A percentile compares a stretch with the other conserved stretches of the same genome.
Evolutionary conservation across 345 rosid species (phyloP).

Genomic region (Noccaea caerulescens): DNA sequence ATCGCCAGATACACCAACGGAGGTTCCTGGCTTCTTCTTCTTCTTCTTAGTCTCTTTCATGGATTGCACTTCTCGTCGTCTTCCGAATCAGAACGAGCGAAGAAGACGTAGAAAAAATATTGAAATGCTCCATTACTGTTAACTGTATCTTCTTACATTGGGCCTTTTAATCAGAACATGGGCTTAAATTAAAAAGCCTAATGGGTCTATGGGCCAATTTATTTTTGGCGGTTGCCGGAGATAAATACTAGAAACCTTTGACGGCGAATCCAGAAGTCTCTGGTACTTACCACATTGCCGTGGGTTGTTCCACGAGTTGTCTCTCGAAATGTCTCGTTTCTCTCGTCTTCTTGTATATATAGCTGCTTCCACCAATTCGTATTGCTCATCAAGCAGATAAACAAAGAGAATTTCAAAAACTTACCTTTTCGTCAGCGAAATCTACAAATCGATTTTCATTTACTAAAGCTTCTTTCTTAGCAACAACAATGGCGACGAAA

Average conservation of each 20-base stretch:
- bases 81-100: neutral
- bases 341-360: constrained; percentile 19
- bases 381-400: constrained; percentile 7
- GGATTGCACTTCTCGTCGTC: neutral
- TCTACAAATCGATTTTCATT: neutral
- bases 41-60: constrained; percentile 37
- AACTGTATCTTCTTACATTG: neutral
- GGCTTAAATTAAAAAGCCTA: neutral
- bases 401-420: neutral
- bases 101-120: neutral
- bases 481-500: constrained; percentile 41
- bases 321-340: constrained; percentile 33
- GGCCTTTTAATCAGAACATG: neutral
- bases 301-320: constrained; percentile 1
- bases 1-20: neutral
- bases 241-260: neutral
- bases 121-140: neutral
- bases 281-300: constrained; percentile 11
- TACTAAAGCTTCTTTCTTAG: neutral
- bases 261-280: constrained; percentile 42
- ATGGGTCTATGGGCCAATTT: constrained; percentile 8
- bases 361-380: constrained; percentile 27
- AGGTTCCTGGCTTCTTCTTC: constrained; percentile 27
- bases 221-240: neutral
- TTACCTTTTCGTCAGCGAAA: neutral